Percentiles rank a stretch among this genome's conserved stretches.
These are phyloP conservation scores for Vitis hybrid DNA, from an alignment of 177 flowering plant genomes.

Conservation along the genomic window DNA sequence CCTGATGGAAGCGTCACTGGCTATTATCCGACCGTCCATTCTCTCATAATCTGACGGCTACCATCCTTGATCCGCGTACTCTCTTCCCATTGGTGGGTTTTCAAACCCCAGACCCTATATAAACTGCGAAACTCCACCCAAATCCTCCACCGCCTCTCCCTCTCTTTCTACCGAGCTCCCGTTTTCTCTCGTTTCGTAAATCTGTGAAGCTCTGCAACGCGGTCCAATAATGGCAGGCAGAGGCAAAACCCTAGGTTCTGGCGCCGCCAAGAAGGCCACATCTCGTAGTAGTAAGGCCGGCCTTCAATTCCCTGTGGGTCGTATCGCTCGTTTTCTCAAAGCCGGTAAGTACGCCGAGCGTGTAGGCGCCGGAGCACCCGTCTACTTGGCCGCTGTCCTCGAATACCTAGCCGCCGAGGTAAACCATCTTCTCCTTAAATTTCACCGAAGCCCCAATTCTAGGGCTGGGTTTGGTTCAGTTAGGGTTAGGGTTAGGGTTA, in stretches of 20 bases:
- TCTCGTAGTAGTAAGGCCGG: conserved; percentile 62
- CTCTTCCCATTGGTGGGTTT: conserved; percentile 23
- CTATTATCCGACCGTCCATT: conserved; percentile 17
- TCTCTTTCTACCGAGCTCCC: neutral
- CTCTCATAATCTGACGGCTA: conserved; percentile 18
- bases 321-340: conserved; percentile 59
- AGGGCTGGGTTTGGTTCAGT: neutral
- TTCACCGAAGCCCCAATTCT: neutral
- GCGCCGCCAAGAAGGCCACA: conserved; percentile 55
- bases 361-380: conserved; percentile 66
- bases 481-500: conserved; percentile 12
- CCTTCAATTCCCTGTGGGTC: conserved; percentile 58
- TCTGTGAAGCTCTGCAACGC: neutral
- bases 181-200: neutral
- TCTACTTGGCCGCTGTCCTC: conserved; percentile 58
- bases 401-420: conserved; percentile 65
- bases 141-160: neutral
- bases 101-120: conserved; percentile 16
- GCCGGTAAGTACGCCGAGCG: conserved; percentile 68
- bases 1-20: neutral
- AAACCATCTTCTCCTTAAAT: neutral
- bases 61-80: conserved; percentile 32
- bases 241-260: conserved; percentile 54
- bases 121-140: conserved; percentile 5
- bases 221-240: conserved; percentile 46